phyloP scores from a whole-genome alignment of 108 stramenopile species.

The Cyclotella choctawhatcheeana region DNA sequence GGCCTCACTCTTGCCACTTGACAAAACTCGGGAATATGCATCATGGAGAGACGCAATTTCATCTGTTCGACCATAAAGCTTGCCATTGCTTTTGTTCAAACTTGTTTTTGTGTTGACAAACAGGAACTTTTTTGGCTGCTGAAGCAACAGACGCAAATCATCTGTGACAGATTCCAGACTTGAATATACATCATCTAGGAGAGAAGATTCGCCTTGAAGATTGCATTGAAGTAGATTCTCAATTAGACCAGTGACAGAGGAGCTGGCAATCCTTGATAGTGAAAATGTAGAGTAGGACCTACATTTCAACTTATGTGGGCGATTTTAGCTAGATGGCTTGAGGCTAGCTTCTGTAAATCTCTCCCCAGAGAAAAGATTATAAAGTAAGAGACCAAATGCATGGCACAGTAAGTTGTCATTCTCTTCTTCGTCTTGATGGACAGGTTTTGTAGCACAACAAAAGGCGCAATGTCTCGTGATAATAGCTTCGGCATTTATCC shows the following conservation, averaged over 20 bases:
- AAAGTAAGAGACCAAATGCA: slow-evolving; percentile 22
- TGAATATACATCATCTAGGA: slow-evolving; percentile 24
- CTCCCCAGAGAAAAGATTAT: slow-evolving; percentile 22
- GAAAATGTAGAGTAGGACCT: background rate
- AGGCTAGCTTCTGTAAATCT: background rate
- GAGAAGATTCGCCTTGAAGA: background rate
- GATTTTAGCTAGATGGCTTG: background rate
- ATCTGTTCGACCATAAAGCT: slow-evolving; percentile 38
- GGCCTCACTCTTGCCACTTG: slow-evolving; percentile 32
- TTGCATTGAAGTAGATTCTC: slow-evolving; percentile 35
- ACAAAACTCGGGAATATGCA: slow-evolving; percentile 36
- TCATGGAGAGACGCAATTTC: slow-evolving; percentile 28
- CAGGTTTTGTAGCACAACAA: background rate
- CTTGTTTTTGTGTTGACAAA: slow-evolving; percentile 7
- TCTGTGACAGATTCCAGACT: slow-evolving; percentile 24
- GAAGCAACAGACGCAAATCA: slow-evolving; percentile 39
- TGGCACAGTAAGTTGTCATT: slow-evolving; percentile 3
- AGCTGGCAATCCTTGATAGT: background rate
- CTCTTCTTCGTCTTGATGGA: background rate
- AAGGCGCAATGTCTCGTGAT: background rate
- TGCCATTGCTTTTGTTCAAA: slow-evolving; percentile 4
- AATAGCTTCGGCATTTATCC: slow-evolving; percentile 1
- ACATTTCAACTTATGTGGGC: background rate
- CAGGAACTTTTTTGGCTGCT: slow-evolving; percentile 35
- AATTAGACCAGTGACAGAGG: slow-evolving; percentile 20